phyloP scores from a whole-genome alignment of 1,139 yeast genomes.

The Lodderomyces margitis region DNA sequence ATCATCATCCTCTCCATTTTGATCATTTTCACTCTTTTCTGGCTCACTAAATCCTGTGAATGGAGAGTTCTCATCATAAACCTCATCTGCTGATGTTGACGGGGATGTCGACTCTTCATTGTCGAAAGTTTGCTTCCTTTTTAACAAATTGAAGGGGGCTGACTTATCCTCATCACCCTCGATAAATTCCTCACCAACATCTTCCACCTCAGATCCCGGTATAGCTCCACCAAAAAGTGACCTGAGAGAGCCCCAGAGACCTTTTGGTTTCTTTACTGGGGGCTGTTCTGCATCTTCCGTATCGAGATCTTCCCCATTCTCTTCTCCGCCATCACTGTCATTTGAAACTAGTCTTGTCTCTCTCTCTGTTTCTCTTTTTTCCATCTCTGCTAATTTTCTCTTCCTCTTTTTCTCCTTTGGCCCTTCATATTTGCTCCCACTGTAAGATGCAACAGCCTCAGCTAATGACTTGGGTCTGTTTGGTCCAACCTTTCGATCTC shows the following conservation, averaged over 20 bases:
- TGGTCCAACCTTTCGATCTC: not conserved
- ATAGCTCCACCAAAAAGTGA: conserved; percentile 4
- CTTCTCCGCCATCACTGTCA: conserved; percentile 1
- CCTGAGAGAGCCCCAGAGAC: conserved; percentile 5
- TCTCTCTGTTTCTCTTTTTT: conserved; percentile 13
- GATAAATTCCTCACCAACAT: conserved; percentile 8
- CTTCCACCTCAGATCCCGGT: conserved; percentile 13
- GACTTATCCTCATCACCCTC: conserved; percentile 2
- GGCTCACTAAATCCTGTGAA: conserved; percentile 21
- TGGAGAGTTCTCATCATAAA: conserved; percentile 17
- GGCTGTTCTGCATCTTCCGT: conserved; percentile 3
- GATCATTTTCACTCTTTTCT: conserved; percentile 25
- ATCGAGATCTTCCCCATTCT: not conserved
- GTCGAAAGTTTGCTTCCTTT: not conserved
- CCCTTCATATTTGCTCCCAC: conserved; percentile 49
- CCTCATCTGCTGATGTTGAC: conserved; percentile 11
- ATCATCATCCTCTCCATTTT: conserved; percentile 20
- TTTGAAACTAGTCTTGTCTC: conserved; percentile 11
- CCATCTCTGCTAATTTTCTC: conserved; percentile 16
- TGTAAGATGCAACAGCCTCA: conserved; percentile 60
- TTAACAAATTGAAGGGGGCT: not conserved
- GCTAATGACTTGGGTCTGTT: conserved; percentile 51
- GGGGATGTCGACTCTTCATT: not conserved
- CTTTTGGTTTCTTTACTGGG: conserved; percentile 5
- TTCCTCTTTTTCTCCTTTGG: conserved; percentile 37